Evolutionary conservation across 257 asterid genomes (phyloP), one percentile per base, ranked within the genome.

Genomic region (Coffea canephora): DNA sequence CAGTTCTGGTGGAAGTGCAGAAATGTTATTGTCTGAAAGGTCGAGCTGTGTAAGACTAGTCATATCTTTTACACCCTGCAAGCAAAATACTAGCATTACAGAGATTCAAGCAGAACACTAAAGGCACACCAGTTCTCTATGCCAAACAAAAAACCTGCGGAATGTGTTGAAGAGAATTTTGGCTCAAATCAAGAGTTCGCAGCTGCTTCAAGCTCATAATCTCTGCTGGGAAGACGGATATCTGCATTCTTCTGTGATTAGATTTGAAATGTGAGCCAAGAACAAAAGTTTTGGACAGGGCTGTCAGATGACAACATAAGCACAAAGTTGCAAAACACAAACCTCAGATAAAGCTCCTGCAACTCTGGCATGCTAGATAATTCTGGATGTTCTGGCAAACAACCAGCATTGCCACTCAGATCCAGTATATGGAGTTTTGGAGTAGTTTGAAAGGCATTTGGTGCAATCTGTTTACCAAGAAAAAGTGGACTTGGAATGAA

Each of bases 261-360:
- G 55, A 79, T 78, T 39, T 77, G 49, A 78, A 87, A 80, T 64
- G 82, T 79, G 78, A 81, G 84, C 74, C 62, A 74, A 68, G 69
- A 45, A 75, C 61, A 25, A 78, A 64, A 80, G 71, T 49, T 52
- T 8, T 75, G 78, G 39, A 74, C 36, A 78, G 67, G 55, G 69
- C 23, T 36, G 78, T 46, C 54, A 81, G 55, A 61, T 71, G 76
- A 78, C 31, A 71, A 6, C 5, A 46, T 46, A 34, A 8, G 19
- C 14, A 75, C 15, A 48, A 45, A 76, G 68, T 67, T 81, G 77
- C 76, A 27, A 68, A 68, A 11, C 67, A 71, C 91, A 82, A 78
- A 95, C 99, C 99, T 93, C 84, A 95, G 82, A 85, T 93, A 93
- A 81, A 95, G 99, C 87, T 95, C 99, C 81, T 87, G 97, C 87